Evolutionary conservation across 805 yeast species (phyloP).

Genomic region (Tetrapisispora fleetii): DNA sequence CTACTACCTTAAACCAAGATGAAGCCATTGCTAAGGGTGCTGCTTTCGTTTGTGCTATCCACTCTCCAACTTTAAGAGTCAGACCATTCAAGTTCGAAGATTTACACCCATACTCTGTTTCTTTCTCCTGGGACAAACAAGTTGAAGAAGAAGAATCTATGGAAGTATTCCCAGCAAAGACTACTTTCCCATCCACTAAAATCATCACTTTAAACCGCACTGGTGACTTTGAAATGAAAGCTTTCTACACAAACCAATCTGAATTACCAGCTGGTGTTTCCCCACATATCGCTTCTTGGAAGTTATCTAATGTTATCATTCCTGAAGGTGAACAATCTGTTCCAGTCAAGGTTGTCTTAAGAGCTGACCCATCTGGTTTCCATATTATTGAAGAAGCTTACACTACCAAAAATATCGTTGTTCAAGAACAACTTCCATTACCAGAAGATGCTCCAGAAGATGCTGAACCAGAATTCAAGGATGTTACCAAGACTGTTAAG

Average conservation of each 20-base stretch:
- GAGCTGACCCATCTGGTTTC: slow-evolving; percentile 94
- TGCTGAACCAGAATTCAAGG: slow-evolving; percentile 74
- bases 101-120: slow-evolving; percentile 79
- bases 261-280: slow-evolving; percentile 62
- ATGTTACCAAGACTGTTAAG: slow-evolving; percentile 88
- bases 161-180: slow-evolving; percentile 93
- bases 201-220: slow-evolving; percentile 85
- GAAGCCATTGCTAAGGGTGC: slow-evolving; percentile 99
- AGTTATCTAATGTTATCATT: slow-evolving; percentile 69
- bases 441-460: slow-evolving; percentile 39
- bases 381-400: slow-evolving; percentile 87
- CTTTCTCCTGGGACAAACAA: slow-evolving; percentile 89
- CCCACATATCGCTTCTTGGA: slow-evolving; percentile 71
- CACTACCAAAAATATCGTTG: slow-evolving; percentile 82
- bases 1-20: slow-evolving; percentile 95
- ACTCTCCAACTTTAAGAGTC: slow-evolving; percentile 95
- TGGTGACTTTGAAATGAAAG: slow-evolving; percentile 76
- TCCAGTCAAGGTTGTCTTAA: slow-evolving; percentile 82
- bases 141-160: slow-evolving; percentile 81
- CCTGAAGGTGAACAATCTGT: slow-evolving; percentile 64
- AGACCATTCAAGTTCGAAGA: slow-evolving; percentile 98
- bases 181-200: slow-evolving; percentile 86
- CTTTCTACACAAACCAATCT: slow-evolving; percentile 67
- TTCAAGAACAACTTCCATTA: slow-evolving; percentile 72
- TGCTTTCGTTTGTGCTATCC: slow-evolving; percentile 95